Base-by-base conservation (phyloP, 2,329 filamentous ascomycete species). In the Knufia fluminis region DNA sequence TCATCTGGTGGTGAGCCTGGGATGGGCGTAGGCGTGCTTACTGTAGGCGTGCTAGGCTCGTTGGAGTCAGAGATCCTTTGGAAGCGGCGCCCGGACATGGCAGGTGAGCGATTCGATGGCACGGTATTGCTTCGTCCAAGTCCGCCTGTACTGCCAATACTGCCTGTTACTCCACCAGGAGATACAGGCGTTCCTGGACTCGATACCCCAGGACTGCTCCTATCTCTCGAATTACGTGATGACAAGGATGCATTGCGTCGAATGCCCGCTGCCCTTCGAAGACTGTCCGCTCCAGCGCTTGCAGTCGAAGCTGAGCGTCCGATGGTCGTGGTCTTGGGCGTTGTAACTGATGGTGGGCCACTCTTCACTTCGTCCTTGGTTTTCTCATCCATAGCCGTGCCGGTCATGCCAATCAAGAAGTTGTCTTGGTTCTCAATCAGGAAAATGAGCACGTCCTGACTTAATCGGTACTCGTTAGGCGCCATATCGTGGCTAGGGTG, bases 371-470 rank as follows among this genome's bases (percentile, higher is more conserved):
- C 79, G 60, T 79, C 77, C 44, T 80, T 74, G 6, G 79, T 82
- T 53, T 80, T 82, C 63, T 94, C 87, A 63, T 96, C 90, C n/a
- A 90, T 86, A n/a, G 82, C 90, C n/a, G 90, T 96, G 39, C 92
- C 92, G 63, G 89, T 87, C 92, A 98, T 98, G 49, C 92, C 92
- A 56, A 98, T 94, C 57, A 98, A 73, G 73, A 98, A 98, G 67
- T 95, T 87, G 62, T 98, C 92, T 66, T 98, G 92, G 61, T 98
- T 95, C 64, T 97, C 90, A 57, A 98, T 98, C 59, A 98, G 71
- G 67, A 98, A 98, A 45, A 98, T 95, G 55, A 98, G 77, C 17
- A 98, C 91, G 61, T 92, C 91, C 73, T 98, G 92, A 64, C 94
- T 97, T 4, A 98, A 73, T 26, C 88, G 83, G 65, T 98, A 98